phyloP scores from a whole-genome alignment of 495 filamentous ascomycete species.

The Penicillium subrubescens region DNA sequence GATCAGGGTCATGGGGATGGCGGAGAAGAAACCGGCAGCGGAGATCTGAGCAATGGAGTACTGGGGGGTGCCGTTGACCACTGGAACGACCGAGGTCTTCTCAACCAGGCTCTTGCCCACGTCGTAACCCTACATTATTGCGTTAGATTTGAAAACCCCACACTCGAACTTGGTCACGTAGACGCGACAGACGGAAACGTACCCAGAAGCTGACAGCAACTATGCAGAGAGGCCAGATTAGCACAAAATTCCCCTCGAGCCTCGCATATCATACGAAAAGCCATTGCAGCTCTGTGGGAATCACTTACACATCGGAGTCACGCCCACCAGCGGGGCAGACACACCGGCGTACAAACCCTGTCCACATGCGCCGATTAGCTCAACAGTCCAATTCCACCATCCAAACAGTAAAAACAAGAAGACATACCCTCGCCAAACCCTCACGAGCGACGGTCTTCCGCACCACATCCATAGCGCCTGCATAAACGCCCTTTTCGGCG shows the following conservation, averaged over 20 bases:
- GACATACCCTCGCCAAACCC: slow-evolving; percentile 65
- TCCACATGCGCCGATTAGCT: slow-evolving; percentile 8
- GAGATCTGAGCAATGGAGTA: slow-evolving; percentile 87
- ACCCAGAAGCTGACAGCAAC: slow-evolving; percentile 97
- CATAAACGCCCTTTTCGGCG: slow-evolving; percentile 90
- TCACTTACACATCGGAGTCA: slow-evolving; percentile 96
- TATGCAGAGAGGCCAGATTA: slow-evolving; percentile 33
- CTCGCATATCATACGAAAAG: background rate
- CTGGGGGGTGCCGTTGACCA: slow-evolving; percentile 60
- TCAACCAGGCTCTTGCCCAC: slow-evolving; percentile 86
- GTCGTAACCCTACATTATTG: slow-evolving; percentile 74
- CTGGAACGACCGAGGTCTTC: slow-evolving; percentile 60
- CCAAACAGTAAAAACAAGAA: background rate
- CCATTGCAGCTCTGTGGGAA: slow-evolving; percentile 1
- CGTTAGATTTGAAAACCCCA: slow-evolving; percentile 22
- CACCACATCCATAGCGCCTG: slow-evolving; percentile 88
- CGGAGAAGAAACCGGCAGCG: slow-evolving; percentile 94
- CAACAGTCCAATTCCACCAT: background rate
- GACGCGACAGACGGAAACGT: slow-evolving; percentile 16
- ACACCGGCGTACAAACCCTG: slow-evolving; percentile 96
- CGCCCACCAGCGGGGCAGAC: slow-evolving; percentile 88
- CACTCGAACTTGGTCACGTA: background rate
- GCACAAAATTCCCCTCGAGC: background rate
- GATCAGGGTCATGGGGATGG: slow-evolving; percentile 96
- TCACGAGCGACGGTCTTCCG: slow-evolving; percentile 84